A percentile compares a stretch with the other conserved stretches of the same genome.
phyloP scores from a whole-genome alignment of 2,329 filamentous ascomycete genomes.

The Colletotrichum truncatum region DNA sequence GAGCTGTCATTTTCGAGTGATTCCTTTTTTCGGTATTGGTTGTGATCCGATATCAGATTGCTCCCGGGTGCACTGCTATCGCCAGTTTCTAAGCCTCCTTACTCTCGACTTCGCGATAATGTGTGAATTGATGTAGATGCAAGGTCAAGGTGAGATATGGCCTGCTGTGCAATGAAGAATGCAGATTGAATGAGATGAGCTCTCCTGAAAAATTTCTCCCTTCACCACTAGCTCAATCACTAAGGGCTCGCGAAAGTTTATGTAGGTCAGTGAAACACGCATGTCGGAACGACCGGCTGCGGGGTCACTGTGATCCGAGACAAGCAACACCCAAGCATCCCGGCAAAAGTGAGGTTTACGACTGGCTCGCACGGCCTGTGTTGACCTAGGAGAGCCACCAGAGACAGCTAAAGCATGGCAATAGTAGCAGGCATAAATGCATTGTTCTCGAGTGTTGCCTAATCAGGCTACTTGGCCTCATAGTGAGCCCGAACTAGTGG shows the following conservation, averaged over 20 bases:
- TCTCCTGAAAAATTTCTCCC: neutral
- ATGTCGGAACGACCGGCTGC: slow-evolving; percentile 13
- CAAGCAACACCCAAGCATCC: neutral
- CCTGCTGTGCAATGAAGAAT: slow-evolving; percentile 18
- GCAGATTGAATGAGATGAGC: neutral
- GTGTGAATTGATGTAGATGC: neutral
- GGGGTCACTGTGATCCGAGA: slow-evolving; percentile 1
- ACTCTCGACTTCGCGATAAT: neutral
- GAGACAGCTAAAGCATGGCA: neutral
- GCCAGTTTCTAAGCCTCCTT: neutral
- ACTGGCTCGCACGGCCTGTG: neutral
- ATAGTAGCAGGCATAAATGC: neutral
- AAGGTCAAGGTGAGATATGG: neutral
- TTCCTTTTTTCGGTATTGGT: neutral
- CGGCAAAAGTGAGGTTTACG: neutral
- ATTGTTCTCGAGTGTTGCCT: neutral
- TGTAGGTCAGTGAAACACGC: slow-evolving; percentile 9
- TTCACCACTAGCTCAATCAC: slow-evolving; percentile 1
- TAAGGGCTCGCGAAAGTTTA: slow-evolving; percentile 1
- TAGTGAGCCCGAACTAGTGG: neutral
- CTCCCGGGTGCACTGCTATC: too few relatives aligned
- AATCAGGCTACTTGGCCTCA: neutral
- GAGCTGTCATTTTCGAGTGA: neutral
- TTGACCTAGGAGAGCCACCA: neutral
- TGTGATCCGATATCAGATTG: too few relatives aligned